Conservation (phyloP, 192 early-diverging fungal genomes). For the Backusella morwellensis region DNA sequence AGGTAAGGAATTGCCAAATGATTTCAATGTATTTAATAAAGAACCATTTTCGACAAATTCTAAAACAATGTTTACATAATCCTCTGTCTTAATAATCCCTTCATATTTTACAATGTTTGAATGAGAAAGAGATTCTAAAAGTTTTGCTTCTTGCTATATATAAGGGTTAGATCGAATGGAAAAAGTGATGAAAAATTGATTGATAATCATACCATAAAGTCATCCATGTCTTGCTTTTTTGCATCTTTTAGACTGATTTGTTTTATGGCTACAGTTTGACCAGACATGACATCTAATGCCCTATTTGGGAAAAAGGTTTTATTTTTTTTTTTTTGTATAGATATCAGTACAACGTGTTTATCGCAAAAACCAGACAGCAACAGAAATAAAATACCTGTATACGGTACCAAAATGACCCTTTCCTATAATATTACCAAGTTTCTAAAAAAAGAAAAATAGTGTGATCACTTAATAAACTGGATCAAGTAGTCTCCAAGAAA, state of each 20-base stretch:
- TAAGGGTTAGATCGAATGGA: conserved; percentile 5
- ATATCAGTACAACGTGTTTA: background rate
- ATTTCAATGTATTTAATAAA: conserved; percentile 77
- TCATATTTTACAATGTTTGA: conserved; percentile 84
- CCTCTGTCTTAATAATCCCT: conserved; percentile 71
- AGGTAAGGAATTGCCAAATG: conserved; percentile 81
- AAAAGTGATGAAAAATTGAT: background rate
- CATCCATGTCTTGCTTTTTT: conserved; percentile 57
- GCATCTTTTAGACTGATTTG: conserved; percentile 73
- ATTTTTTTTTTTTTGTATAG: background rate
- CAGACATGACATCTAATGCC: conserved; percentile 74
- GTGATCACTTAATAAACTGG: background rate
- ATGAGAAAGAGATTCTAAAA: conserved; percentile 80
- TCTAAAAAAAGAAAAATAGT: conserved; percentile 37
- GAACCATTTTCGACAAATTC: conserved; percentile 97
- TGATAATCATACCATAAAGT: conserved; percentile 56
- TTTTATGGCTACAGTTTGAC: conserved; percentile 87
- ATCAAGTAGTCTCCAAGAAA: background rate
- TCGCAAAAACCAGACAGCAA: background rate
- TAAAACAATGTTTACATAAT: conserved; percentile 82
- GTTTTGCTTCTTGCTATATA: conserved; percentile 70
- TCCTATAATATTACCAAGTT: conserved; percentile 86
- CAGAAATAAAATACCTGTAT: conserved; percentile 51
- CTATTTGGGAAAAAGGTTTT: conserved; percentile 28
- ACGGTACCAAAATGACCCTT: conserved; percentile 89